A percentile compares a stretch with the other conserved stretches of the same genome.
These are phyloP conservation scores for Cystobasidium tubakii DNA, from an alignment of 768 basidiomycete genomes.

Conservation along the genomic window DNA sequence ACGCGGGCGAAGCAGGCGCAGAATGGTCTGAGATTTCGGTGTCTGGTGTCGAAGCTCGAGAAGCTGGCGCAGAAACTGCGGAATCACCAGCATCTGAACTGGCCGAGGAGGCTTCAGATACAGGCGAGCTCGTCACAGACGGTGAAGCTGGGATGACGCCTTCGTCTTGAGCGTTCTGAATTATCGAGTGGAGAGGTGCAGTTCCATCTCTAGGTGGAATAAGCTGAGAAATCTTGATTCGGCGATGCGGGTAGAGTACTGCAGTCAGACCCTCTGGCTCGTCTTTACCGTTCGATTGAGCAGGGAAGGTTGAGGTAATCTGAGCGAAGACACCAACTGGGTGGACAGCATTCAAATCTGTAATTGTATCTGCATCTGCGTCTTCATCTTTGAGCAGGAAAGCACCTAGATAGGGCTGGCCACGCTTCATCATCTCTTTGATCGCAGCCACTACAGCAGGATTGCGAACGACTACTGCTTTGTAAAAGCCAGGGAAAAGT, in stretches of 20 bases:
- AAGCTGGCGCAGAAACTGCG: background rate
- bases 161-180: constrained; percentile 42
- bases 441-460: constrained; percentile 86
- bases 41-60: constrained; percentile 15
- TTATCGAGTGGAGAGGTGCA: constrained; percentile 33
- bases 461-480: constrained; percentile 88
- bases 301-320: constrained; percentile 77
- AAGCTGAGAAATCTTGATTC: constrained; percentile 80
- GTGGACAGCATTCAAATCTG: constrained; percentile 78
- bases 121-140: background rate
- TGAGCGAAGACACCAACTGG: constrained; percentile 93
- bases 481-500: constrained; percentile 96
- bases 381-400: constrained; percentile 93
- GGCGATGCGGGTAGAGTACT: constrained; percentile 84
- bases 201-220: constrained; percentile 55
- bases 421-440: constrained; percentile 92
- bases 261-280: constrained; percentile 84
- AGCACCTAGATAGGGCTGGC: constrained; percentile 93
- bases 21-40: background rate
- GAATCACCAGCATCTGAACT: constrained; percentile 20
- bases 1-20: background rate
- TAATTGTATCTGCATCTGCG: constrained; percentile 85
- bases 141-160: constrained; percentile 28
- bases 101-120: background rate
- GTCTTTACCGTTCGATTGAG: constrained; percentile 46